Conservation (phyloP, 495 filamentous ascomycete genomes). For the Xylaria venustula region DNA sequence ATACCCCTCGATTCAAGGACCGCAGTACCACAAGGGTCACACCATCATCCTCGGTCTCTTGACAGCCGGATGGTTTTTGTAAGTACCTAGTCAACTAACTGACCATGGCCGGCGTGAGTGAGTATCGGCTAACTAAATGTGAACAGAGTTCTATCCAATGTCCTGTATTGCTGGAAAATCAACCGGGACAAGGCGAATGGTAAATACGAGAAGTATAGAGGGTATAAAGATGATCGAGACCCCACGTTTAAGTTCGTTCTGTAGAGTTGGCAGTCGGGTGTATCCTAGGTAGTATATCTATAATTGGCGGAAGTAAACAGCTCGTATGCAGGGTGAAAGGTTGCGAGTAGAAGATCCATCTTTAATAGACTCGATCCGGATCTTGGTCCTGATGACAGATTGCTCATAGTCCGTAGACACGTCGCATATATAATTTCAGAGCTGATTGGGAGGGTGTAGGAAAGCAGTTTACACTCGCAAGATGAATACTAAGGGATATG, state of each 20-base stretch:
- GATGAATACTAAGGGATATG: no score
- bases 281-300: not conserved
- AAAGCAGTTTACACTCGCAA: no score
- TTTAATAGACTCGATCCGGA: no score
- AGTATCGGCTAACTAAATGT: constrained; percentile 13
- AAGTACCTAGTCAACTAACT: constrained; percentile 35
- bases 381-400: no score
- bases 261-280: constrained; percentile 22
- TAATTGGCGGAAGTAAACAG: no score
- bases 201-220: constrained; percentile 59
- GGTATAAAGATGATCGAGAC: constrained; percentile 64
- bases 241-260: constrained; percentile 63
- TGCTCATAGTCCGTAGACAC: no score
- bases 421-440: no score
- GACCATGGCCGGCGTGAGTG: not conserved
- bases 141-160: constrained; percentile 59
- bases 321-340: no score
- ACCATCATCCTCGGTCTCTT: constrained; percentile 58
- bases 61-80: constrained; percentile 64
- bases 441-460: no score
- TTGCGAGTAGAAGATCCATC: no score
- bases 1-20: constrained; percentile 54
- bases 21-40: constrained; percentile 52
- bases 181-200: constrained; percentile 63
- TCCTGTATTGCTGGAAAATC: constrained; percentile 63